Base-by-base conservation (phyloP, 495 filamentous ascomycete genomes). In the Penicillium paxilli region DNA sequence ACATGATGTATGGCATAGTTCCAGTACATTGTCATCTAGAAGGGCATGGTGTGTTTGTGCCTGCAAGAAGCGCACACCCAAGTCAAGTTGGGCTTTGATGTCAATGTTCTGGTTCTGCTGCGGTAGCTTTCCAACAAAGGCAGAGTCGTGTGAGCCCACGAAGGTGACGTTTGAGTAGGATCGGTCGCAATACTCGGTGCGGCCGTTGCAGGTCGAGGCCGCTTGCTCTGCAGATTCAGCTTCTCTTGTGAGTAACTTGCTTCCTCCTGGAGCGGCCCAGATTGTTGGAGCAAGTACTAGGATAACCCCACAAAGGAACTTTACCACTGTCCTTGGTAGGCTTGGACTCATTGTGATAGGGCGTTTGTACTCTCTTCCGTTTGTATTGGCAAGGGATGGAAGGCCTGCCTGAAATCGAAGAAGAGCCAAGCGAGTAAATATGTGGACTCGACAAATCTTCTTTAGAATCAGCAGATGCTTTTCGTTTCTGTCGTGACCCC, bases 21-120 rank as follows among this genome's bases (percentile, higher is more conserved):
- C 64, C 30, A 88, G 70, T 1, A 71, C 73, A n/a, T 72, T 74
- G 17, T 79, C 59, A 33, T 62, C 45, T 23, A 75, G 55, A 22
- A 67, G 40, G 2, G 68, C 51, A 32, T 60, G 56, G 70, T 91
- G 87, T 8, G 88, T 84, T 65, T 92, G 87, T 17, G 73, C 85
- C 63, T 89, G 85, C 1, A 91, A 72, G 26, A 88, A 80, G 8
- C 88, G 83, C 52, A 91, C 78, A 10, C 88, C 88, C 19, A 84
- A 80, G 24, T 84, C 77, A 3, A 91, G 77, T 35, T 88, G 85
- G 0, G 75, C 71, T n/a, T 81, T 83, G 23, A 86, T 77, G 58
- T 83, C 79, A 67, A 81, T 79, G 60, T 79, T 85, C 61, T 90
- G 88, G 57, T 90, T 89, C 3, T 87, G 84, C 16, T 81, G 74